phyloP scores from a whole-genome alignment of 139 green algal species.

The Chlorella sp. region DNA sequence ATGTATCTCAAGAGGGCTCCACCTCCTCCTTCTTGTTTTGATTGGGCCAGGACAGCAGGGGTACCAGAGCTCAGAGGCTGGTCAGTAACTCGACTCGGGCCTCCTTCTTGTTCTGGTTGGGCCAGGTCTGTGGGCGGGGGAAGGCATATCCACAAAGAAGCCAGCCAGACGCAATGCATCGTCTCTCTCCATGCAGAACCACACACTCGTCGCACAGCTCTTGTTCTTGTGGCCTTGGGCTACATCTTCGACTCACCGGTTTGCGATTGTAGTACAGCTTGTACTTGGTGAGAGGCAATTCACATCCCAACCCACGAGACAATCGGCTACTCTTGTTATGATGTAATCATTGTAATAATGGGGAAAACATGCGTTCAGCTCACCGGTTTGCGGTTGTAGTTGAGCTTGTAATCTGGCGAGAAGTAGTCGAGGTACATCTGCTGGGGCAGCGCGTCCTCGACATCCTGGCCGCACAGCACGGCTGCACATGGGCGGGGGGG shows the following conservation, averaged over 20 bases:
- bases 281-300: constrained; percentile 73
- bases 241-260: constrained; percentile 8
- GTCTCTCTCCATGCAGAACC: no score
- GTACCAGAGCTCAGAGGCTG: no score
- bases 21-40: neutral
- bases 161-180: no score
- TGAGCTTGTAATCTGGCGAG: constrained; percentile 53
- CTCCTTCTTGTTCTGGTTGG: no score
- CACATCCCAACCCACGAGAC: no score
- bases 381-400: constrained; percentile 40
- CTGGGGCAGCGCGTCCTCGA: constrained; percentile 69
- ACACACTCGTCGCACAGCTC: no score
- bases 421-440: constrained; percentile 82
- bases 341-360: no score
- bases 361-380: neutral
- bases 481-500: constrained; percentile 20
- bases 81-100: no score
- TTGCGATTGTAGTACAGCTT: constrained; percentile 42
- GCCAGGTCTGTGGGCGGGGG: neutral
- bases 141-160: no score
- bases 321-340: no score
- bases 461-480: constrained; percentile 53
- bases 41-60: no score
- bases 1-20: neutral
- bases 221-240: no score